Conservation (phyloP, 805 yeast genomes). For the Candida glaebosa region DNA sequence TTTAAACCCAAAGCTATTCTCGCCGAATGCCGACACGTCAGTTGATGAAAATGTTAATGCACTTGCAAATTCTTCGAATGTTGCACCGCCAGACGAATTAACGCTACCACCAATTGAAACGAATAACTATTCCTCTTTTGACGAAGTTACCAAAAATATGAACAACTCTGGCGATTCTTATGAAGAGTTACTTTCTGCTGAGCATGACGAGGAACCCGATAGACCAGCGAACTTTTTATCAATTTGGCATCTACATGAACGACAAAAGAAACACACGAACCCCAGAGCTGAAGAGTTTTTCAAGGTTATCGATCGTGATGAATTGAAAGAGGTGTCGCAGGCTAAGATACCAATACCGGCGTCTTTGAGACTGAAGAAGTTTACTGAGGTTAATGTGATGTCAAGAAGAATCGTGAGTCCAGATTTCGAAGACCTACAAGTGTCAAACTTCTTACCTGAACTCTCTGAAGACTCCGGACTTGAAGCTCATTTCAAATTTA, state of each 20-base stretch:
- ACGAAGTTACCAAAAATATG: conserved; percentile 31
- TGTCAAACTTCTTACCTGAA: conserved; percentile 44
- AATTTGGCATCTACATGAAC: conserved; percentile 42
- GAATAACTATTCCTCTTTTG: conserved; percentile 37
- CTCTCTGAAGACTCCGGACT: conserved; percentile 47
- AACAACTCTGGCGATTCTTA: conserved; percentile 18
- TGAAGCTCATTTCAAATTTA: conserved; percentile 40
- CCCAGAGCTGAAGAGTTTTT: conserved; percentile 9
- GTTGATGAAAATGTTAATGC: conserved; percentile 18
- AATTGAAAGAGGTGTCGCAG: conserved; percentile 5
- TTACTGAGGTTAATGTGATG: conserved; percentile 40
- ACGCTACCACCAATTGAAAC: conserved; percentile 41
- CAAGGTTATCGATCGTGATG: conserved; percentile 7
- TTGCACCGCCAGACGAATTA: conserved; percentile 32
- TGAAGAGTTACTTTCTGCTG: conserved; percentile 42
- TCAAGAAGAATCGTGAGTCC: conserved; percentile 43
- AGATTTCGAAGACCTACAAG: conserved; percentile 38
- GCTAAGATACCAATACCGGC: conserved; percentile 2
- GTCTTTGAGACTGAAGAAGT: conserved; percentile 19
- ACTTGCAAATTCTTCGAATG: conserved; percentile 43
- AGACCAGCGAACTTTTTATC: conserved; percentile 28
- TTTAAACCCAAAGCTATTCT: conserved; percentile 15
- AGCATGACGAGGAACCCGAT: conserved; percentile 30
- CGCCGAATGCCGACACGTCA: conserved; percentile 12
- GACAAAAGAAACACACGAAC: conserved; percentile 12